phyloP scores from a whole-genome alignment of 2,329 filamentous ascomycete genomes.

The Knufia petricola region DNA sequence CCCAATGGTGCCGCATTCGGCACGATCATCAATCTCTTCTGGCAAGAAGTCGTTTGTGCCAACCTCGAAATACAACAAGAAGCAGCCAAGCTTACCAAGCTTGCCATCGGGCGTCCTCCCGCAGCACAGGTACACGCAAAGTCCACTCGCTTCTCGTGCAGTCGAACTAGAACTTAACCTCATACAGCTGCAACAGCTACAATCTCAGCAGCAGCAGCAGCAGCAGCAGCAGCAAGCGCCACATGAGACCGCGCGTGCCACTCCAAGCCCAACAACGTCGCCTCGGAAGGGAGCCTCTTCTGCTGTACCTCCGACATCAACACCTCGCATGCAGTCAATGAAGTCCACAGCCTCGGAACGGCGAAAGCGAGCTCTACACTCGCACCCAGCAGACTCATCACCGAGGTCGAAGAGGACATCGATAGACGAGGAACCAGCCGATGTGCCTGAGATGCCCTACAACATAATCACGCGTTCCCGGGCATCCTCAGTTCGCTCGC shows the following conservation, averaged over 20 bases:
- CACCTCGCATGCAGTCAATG: constrained; percentile 10
- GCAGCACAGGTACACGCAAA: background rate
- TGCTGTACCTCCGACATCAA: constrained; percentile 4
- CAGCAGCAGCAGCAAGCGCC: background rate
- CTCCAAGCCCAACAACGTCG: constrained; percentile 6
- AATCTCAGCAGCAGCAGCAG: background rate
- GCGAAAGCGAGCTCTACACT: constrained; percentile 18
- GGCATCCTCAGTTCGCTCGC: background rate
- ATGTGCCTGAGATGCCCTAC: background rate
- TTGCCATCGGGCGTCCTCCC: background rate
- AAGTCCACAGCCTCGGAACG: constrained; percentile 21
- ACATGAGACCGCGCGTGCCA: background rate
- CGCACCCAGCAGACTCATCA: constrained; percentile 19
- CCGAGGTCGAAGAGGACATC: background rate
- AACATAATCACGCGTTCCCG: background rate
- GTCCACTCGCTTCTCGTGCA: background rate
- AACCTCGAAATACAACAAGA: constrained; percentile 22
- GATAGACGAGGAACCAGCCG: background rate
- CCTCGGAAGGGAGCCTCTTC: constrained; percentile 11
- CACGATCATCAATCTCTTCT: constrained; percentile 17
- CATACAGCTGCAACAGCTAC: background rate
- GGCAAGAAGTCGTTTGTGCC: constrained; percentile 14
- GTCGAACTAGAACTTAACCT: background rate
- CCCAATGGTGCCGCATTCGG: constrained; percentile 8
- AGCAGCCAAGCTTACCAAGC: constrained; percentile 9